These are phyloP conservation scores for Barbarea vulgaris DNA, from an alignment of 345 rosid genomes.

Conservation along the genomic window DNA sequence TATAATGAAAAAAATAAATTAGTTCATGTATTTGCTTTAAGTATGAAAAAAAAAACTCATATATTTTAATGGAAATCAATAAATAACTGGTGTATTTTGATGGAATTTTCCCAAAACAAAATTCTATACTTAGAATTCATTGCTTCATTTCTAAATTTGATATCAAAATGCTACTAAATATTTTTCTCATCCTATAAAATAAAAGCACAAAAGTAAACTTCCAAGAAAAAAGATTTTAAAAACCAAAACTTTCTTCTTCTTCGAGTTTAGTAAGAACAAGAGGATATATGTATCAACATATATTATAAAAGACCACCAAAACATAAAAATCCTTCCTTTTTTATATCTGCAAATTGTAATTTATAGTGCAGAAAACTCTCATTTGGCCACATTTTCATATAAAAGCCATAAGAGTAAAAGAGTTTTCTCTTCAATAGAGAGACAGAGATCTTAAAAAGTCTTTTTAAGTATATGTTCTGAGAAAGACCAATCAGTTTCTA, in stretches of 20 bases:
- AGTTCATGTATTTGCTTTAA: too few relatives aligned
- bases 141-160: background rate
- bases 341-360: conserved; percentile 18
- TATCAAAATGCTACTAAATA: background rate
- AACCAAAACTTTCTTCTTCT: conserved; percentile 14
- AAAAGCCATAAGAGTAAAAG: conserved; percentile 6
- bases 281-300: conserved; percentile 7
- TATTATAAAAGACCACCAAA: conserved; percentile 1
- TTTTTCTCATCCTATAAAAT: background rate
- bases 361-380: conserved; percentile 27
- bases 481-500: conserved; percentile 32
- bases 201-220: background rate
- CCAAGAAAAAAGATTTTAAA: background rate
- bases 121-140: background rate
- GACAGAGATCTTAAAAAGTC: conserved; percentile 11
- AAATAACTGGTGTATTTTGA: too few relatives aligned
- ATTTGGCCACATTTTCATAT: conserved; percentile 28
- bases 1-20: too few relatives aligned
- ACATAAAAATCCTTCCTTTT: conserved; percentile 19
- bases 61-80: too few relatives aligned
- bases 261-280: conserved; percentile 23
- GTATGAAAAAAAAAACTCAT: too few relatives aligned
- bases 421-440: conserved; percentile 30
- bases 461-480: conserved; percentile 29
- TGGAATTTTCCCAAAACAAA: too few relatives aligned